Conservation (phyloP, 2,329 filamentous ascomycete genomes). For the Sclerotinia nivalis region DNA sequence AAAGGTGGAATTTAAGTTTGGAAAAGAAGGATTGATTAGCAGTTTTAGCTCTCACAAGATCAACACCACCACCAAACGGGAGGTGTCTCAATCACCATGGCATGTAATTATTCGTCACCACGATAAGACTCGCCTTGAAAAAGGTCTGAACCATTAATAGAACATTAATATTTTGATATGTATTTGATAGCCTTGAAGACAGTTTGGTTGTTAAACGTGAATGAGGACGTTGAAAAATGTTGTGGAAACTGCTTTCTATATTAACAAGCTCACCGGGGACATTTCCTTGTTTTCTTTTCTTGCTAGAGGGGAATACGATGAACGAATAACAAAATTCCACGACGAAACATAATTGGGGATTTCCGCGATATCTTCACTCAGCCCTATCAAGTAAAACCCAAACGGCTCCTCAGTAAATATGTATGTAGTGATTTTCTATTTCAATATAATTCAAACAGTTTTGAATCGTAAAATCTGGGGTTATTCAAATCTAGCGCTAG, state of each 20-base stretch:
- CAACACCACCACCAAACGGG: constrained; percentile 1
- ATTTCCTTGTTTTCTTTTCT: background rate
- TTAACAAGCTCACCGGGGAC: constrained; percentile 8
- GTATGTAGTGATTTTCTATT: background rate
- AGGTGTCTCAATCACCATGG: constrained; percentile 2
- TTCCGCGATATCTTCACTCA: too few relatives aligned
- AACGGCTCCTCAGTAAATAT: background rate
- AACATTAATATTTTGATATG: background rate
- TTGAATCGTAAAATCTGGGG: background rate
- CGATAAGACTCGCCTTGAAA: background rate
- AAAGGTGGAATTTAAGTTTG: constrained; percentile 11
- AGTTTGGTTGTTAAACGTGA: background rate
- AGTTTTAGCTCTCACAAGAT: constrained; percentile 20
- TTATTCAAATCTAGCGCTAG: constrained; percentile 11
- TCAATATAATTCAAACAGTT: background rate
- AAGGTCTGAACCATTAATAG: background rate
- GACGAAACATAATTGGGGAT: background rate
- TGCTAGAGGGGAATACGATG: background rate
- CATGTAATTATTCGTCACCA: background rate
- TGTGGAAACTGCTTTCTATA: too few relatives aligned
- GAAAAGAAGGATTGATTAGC: constrained; percentile 6
- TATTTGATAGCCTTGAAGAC: background rate
- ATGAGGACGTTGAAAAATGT: background rate
- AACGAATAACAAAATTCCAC: background rate
- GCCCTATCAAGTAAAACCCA: background rate